These are phyloP conservation scores for Nicotiana otophora DNA, from an alignment of 257 asterid genomes.

Conservation along the genomic window DNA sequence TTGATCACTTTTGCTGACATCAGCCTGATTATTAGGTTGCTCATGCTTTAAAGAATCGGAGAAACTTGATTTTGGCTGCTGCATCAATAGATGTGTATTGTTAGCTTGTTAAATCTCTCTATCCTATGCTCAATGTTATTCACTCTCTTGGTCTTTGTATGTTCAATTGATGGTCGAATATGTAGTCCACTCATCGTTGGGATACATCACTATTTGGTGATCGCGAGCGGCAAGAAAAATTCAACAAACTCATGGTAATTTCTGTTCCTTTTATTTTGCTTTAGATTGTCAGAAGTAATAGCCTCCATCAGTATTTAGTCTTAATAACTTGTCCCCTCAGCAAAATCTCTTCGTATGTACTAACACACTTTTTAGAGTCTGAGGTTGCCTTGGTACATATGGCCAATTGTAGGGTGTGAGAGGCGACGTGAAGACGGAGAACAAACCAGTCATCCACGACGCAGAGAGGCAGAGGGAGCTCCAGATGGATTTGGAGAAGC, in stretches of 20 bases:
- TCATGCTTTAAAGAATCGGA: background rate
- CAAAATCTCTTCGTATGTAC: slow-evolving; percentile 36
- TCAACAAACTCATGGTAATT: slow-evolving; percentile 98
- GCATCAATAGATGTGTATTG: background rate
- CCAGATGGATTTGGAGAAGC: slow-evolving; percentile 90
- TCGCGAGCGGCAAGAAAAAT: slow-evolving; percentile 91
- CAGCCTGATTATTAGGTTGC: background rate
- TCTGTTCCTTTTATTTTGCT: slow-evolving; percentile 19
- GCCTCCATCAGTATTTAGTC: background rate
- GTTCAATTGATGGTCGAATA: slow-evolving; percentile 22
- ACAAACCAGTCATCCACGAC: slow-evolving; percentile 50
- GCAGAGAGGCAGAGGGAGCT: slow-evolving; percentile 84
- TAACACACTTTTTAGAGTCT: slow-evolving; percentile 94
- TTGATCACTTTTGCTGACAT: background rate
- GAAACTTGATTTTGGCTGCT: slow-evolving; percentile 2
- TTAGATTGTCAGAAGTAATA: background rate
- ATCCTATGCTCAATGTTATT: slow-evolving; percentile 29
- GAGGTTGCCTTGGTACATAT: slow-evolving; percentile 93
- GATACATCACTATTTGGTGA: slow-evolving; percentile 73
- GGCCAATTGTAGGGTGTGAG: slow-evolving; percentile 99
- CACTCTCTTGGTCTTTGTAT: slow-evolving; percentile 36
- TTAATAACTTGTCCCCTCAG: slow-evolving; percentile 9
- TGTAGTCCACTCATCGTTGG: slow-evolving; percentile 80
- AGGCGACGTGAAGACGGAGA: slow-evolving; percentile 58
- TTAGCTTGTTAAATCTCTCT: background rate